phyloP scores from a whole-genome alignment of 257 asterid genomes.

The Solanum chilense region DNA sequence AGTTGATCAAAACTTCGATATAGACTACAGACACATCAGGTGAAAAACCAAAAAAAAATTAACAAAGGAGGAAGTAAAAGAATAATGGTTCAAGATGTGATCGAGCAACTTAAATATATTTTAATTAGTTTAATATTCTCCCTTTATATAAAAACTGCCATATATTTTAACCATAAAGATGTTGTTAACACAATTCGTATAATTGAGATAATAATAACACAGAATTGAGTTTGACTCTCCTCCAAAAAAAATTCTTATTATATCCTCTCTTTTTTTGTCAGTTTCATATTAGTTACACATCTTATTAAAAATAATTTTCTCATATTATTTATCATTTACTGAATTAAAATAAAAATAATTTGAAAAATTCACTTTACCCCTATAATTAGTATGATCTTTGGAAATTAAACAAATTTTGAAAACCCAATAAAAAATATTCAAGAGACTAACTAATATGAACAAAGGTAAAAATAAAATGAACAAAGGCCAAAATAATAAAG shows the following conservation, averaged over 20 bases:
- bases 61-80: neutral
- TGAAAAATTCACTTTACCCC: too few relatives aligned
- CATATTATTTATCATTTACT: too few relatives aligned
- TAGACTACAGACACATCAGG: fast-evolving
- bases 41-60: neutral
- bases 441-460: too few relatives aligned
- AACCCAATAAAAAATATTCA: too few relatives aligned
- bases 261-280: neutral
- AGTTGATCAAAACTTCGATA: too few relatives aligned
- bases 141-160: neutral
- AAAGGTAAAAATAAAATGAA: too few relatives aligned
- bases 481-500: too few relatives aligned
- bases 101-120: neutral
- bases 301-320: too few relatives aligned
- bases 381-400: too few relatives aligned
- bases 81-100: neutral
- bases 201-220: neutral
- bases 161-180: neutral
- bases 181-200: neutral
- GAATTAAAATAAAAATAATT: too few relatives aligned
- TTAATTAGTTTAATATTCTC: neutral
- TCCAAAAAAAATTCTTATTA: neutral
- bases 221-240: neutral
- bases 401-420: too few relatives aligned
- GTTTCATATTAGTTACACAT: too few relatives aligned